A percentile compares a stretch with the other conserved stretches of the same genome.
phyloP scores from a whole-genome alignment of 495 filamentous ascomycete genomes.

The Poronia punctata region DNA sequence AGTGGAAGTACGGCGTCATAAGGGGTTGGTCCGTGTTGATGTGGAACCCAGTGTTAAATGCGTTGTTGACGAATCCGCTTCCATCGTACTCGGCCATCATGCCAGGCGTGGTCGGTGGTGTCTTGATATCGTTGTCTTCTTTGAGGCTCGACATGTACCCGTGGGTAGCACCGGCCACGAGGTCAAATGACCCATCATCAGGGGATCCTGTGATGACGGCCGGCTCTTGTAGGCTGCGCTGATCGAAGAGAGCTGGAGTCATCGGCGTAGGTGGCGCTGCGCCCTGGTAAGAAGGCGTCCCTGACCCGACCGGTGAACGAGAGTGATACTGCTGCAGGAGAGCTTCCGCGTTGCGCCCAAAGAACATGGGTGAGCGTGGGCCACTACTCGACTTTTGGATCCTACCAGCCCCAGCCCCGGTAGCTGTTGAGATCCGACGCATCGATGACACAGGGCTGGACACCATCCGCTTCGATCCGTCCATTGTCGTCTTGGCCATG shows the following conservation, averaged over 20 bases:
- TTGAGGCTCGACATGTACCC: slow-evolving; percentile 22
- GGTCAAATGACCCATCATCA: slow-evolving; percentile 27
- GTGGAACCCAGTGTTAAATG: slow-evolving; percentile 25
- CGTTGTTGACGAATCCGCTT: slow-evolving; percentile 19
- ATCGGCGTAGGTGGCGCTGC: slow-evolving; percentile 28
- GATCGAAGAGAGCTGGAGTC: slow-evolving; percentile 30
- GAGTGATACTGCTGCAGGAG: slow-evolving; percentile 26
- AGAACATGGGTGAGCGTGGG: slow-evolving; percentile 37
- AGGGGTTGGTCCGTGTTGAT: slow-evolving; percentile 34
- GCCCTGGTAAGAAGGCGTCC: slow-evolving; percentile 13
- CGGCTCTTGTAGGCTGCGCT: slow-evolving; percentile 25
- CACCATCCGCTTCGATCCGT: slow-evolving; percentile 28
- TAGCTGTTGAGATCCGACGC: slow-evolving; percentile 40
- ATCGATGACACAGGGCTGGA: slow-evolving; percentile 32
- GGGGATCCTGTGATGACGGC: slow-evolving; percentile 26
- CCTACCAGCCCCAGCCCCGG: slow-evolving; percentile 27
- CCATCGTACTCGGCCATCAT: slow-evolving; percentile 27
- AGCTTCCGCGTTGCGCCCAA: slow-evolving; percentile 36
- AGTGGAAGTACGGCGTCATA: slow-evolving; percentile 37
- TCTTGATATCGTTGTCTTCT: slow-evolving; percentile 31
- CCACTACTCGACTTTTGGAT: slow-evolving; percentile 35
- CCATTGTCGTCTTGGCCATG: slow-evolving; percentile 31
- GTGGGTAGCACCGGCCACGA: slow-evolving; percentile 24
- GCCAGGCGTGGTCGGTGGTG: slow-evolving; percentile 41
- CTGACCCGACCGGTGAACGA: slow-evolving; percentile 26